Evolutionary conservation across 495 filamentous ascomycete species (phyloP), one percentile per base, ranked within the genome.

Genomic region (Penicillium arizonense): DNA sequence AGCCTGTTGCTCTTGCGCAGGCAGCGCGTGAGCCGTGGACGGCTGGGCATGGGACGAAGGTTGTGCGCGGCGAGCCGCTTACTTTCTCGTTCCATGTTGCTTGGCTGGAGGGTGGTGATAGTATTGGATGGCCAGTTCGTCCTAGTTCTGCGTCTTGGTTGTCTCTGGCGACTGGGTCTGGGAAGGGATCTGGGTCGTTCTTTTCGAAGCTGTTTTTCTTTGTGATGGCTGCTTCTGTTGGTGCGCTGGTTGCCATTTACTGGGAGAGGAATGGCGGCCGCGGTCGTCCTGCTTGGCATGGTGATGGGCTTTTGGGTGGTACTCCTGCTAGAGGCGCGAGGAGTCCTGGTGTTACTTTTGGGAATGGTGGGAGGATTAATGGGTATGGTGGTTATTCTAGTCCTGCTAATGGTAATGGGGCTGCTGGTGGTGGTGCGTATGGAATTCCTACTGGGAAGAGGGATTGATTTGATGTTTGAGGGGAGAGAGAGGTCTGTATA

Each of bases 21-120:
- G 71, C 62, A 9, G 74, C 74, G 28, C 62, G 67, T 12, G 68
- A 76, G 10, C 74, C 74, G n/a, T 77, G 74, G 74, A 76, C 73
- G 3, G 56, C 68, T 0, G 74, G 74, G 0, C 74, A 77, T 28
- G 74, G 77, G 13, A 77, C 74, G 23, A 83, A 86, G 51, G 78
- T 98, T 24, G 79, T 97, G 20, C 96, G 96, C 59, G 92, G 92
- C 6, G 90, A 96, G 62, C 83, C 86, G 21, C 72, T 98, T 23
- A 84, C 90, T 1, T 79, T 97, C 58, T 82, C 79, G 42, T 88
- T 98, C 58, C 84, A 80, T 49, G 85, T 97, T 33, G 77, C 88
- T 32, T 98, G 94, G 94, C 86, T 95, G 61, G 85, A 88, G 16
- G 87, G 83, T 3, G 85, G 88, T 10, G 74, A 63, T 28, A 65